phyloP scores from a whole-genome alignment of 2,329 filamentous ascomycete genomes.

The Epichloe typhina region DNA sequence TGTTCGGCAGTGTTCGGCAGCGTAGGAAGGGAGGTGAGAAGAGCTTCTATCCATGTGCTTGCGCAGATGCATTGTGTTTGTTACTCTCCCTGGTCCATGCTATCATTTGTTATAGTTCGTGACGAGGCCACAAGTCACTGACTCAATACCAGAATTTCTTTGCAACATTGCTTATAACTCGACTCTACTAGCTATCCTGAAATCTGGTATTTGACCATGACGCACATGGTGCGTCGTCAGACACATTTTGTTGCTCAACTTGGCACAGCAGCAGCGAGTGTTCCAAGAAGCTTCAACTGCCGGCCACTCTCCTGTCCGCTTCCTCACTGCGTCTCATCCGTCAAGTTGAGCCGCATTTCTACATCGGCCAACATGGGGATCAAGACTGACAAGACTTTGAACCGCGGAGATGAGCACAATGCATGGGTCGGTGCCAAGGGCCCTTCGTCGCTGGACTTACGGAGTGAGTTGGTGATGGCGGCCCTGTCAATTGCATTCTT shows the following conservation, averaged over 20 bases:
- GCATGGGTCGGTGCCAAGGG: slow-evolving; percentile 10
- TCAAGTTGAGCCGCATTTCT: not conserved
- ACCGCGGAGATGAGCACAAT: slow-evolving; percentile 2
- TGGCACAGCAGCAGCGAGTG: not conserved
- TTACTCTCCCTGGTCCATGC: not conserved
- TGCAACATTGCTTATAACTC: not conserved
- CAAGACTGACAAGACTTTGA: not conserved
- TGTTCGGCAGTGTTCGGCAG: not conserved
- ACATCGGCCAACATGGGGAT: not conserved
- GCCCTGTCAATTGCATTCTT: not conserved
- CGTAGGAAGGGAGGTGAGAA: not conserved
- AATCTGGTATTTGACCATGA: not conserved
- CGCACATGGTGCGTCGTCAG: not conserved
- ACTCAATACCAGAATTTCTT: not conserved
- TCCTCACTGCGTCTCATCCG: not conserved
- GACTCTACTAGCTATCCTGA: not conserved
- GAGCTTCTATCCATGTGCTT: not conserved
- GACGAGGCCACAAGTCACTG: not conserved
- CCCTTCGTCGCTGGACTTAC: slow-evolving; percentile 9
- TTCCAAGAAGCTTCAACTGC: not conserved
- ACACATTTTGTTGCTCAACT: not conserved
- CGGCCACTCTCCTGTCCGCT: not conserved
- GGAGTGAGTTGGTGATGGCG: slow-evolving; percentile 7
- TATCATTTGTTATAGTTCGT: not conserved
- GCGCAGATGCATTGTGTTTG: not conserved